Conservation (phyloP, 106 monocot genomes). For the Xerophyta viscosa region DNA sequence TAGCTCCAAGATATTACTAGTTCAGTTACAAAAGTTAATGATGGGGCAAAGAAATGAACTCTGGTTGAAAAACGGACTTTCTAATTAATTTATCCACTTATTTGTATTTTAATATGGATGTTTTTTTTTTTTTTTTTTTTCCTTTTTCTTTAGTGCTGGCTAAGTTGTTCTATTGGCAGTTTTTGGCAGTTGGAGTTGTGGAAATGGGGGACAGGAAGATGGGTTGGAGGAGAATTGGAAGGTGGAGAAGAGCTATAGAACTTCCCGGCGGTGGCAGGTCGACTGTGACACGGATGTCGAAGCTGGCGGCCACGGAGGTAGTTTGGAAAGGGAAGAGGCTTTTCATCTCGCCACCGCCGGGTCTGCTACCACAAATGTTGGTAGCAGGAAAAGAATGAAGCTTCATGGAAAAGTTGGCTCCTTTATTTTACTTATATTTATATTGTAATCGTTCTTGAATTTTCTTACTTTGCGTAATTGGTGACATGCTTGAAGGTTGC, state of each 20-base stretch:
- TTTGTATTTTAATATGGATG: not conserved
- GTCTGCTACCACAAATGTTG: not conserved
- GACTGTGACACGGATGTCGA: not conserved
- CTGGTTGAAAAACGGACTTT: no score
- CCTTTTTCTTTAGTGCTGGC: not conserved
- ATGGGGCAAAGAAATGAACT: no score
- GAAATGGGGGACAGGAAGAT: not conserved
- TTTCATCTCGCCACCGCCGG: constrained; percentile 1
- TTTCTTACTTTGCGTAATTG: not conserved
- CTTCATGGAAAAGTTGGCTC: constrained; percentile 24
- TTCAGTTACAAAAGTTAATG: no score
- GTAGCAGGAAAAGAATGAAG: constrained; percentile 23
- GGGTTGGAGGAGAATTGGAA: constrained; percentile 6
- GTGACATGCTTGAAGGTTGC: constrained; percentile 9
- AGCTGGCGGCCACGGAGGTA: not conserved
- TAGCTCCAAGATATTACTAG: no score
- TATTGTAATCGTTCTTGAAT: not conserved
- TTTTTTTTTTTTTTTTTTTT: constrained; percentile 1
- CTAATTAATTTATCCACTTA: no score
- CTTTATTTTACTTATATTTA: no score
- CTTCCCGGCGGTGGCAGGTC: not conserved
- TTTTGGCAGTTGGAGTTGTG: not conserved
- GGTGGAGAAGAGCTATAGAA: not conserved
- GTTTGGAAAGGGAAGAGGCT: constrained; percentile 9
- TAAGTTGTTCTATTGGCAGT: not conserved